Evolutionary conservation across 108 stramenopile species (phyloP).

Genomic region (Pseudonitzschia pungens): DNA sequence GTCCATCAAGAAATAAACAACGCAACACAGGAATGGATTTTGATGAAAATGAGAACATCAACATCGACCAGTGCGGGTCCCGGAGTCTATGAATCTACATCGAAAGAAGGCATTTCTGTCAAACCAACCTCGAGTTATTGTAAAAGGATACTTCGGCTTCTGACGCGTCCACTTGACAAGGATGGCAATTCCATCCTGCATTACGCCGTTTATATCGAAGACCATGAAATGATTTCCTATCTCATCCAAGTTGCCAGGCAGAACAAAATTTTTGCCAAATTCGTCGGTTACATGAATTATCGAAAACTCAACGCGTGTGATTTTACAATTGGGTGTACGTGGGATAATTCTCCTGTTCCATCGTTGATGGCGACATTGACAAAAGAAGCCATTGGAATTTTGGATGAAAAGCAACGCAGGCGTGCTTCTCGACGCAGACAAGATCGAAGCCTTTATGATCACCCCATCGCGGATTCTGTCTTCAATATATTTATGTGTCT

Average conservation of each 20-base stretch:
- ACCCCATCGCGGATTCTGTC: background rate
- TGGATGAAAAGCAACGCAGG: background rate
- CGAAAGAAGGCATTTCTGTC: slow-evolving; percentile 2
- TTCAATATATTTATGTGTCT: background rate
- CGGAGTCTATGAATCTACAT: slow-evolving; percentile 4
- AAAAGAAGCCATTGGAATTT: background rate
- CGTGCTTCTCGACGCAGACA: background rate
- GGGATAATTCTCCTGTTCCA: background rate
- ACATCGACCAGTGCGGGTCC: background rate
- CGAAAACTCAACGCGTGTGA: background rate
- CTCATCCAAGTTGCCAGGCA: background rate
- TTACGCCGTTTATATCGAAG: slow-evolving; percentile 26
- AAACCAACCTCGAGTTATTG: background rate
- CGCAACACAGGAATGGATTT: background rate
- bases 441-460: background rate
- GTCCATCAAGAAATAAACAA: background rate
- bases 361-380: background rate
- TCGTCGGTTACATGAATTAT: background rate
- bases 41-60: slow-evolving; percentile 12
- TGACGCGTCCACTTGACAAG: slow-evolving; percentile 14
- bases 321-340: background rate
- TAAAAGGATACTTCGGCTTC: background rate
- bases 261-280: background rate
- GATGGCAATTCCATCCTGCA: slow-evolving; percentile 27
- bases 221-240: slow-evolving; percentile 11